Percentiles rank a stretch among this genome's conserved stretches.
Evolutionary conservation across 2,329 filamentous ascomycete species (phyloP).

Genomic region (Cytospora mali): DNA sequence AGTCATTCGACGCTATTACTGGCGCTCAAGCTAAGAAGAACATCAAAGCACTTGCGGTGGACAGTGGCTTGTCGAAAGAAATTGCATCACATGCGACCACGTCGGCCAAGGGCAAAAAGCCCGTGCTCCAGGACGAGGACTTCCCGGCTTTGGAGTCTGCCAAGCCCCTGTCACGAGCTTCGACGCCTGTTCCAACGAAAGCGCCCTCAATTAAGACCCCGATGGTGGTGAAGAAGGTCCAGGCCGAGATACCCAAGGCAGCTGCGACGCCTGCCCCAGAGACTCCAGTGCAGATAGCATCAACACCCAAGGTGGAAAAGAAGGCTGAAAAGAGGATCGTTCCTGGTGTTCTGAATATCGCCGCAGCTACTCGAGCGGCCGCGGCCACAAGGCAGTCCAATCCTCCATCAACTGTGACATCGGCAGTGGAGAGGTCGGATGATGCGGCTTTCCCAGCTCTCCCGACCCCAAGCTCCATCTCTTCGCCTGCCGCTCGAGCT

Average conservation of each 20-base stretch:
- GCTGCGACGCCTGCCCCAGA: slow-evolving; percentile 19
- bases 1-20: slow-evolving; percentile 28
- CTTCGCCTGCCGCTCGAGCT: slow-evolving; percentile 53
- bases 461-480: slow-evolving; percentile 52
- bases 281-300: neutral
- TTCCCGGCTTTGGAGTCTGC: slow-evolving; percentile 61
- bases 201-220: slow-evolving; percentile 39
- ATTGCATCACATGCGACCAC: slow-evolving; percentile 43
- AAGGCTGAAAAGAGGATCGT: slow-evolving; percentile 41
- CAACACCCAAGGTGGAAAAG: slow-evolving; percentile 33
- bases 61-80: slow-evolving; percentile 51
- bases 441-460: slow-evolving; percentile 54
- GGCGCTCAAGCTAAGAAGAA: slow-evolving; percentile 35
- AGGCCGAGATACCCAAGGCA: slow-evolving; percentile 29
- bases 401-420: slow-evolving; percentile 32
- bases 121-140: slow-evolving; percentile 60
- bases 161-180: slow-evolving; percentile 36
- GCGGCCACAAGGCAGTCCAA: slow-evolving; percentile 37
- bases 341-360: slow-evolving; percentile 51
- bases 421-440: slow-evolving; percentile 39
- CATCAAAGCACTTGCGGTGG: slow-evolving; percentile 47
- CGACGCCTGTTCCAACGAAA: slow-evolving; percentile 37
- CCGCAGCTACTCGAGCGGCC: slow-evolving; percentile 47
- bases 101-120: slow-evolving; percentile 36
- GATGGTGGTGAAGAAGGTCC: slow-evolving; percentile 39